These are phyloP conservation scores for Haplosporangium gracile DNA, from an alignment of 192 early-diverging fungal species.

Conservation along the genomic window DNA sequence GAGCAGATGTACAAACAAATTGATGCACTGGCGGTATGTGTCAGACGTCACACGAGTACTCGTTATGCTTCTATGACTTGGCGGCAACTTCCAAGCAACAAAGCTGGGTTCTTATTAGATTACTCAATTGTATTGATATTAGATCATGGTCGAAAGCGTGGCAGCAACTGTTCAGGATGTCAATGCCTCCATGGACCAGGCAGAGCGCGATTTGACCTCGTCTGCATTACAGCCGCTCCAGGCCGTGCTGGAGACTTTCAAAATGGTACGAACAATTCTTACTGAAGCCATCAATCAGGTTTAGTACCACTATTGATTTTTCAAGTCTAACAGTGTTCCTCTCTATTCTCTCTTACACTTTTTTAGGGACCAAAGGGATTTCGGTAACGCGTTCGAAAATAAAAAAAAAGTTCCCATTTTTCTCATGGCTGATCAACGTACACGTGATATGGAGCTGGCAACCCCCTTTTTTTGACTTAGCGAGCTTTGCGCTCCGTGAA, in stretches of 20 bases:
- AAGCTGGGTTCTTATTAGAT: background rate
- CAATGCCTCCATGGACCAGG: conserved; percentile 24
- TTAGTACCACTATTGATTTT: background rate
- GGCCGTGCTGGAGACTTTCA: conserved; percentile 37
- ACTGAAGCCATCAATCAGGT: too few species aligned
- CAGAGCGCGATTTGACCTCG: conserved; percentile 31
- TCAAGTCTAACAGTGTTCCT: background rate
- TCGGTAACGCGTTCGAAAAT: background rate
- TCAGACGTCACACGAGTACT: background rate
- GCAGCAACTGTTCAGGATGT: conserved; percentile 26
- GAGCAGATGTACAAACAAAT: conserved; percentile 38
- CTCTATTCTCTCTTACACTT: background rate
- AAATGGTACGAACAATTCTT: conserved; percentile 22
- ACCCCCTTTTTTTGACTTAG: background rate
- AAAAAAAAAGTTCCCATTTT: background rate
- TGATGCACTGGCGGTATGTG: conserved; percentile 39
- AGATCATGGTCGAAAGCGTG: conserved; percentile 42
- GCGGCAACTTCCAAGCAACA: background rate
- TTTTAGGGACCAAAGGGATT: conserved; percentile 46
- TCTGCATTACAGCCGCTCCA: conserved; percentile 39
- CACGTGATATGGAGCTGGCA: background rate
- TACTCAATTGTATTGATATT: background rate
- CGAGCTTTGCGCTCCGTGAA: background rate
- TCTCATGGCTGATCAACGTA: background rate
- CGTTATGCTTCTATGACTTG: background rate